A percentile compares a stretch with the other conserved stretches of the same genome.
Evolutionary conservation across 164 flowering plant genomes (phyloP).

Genomic region (Tetrastigma voinierianum): DNA sequence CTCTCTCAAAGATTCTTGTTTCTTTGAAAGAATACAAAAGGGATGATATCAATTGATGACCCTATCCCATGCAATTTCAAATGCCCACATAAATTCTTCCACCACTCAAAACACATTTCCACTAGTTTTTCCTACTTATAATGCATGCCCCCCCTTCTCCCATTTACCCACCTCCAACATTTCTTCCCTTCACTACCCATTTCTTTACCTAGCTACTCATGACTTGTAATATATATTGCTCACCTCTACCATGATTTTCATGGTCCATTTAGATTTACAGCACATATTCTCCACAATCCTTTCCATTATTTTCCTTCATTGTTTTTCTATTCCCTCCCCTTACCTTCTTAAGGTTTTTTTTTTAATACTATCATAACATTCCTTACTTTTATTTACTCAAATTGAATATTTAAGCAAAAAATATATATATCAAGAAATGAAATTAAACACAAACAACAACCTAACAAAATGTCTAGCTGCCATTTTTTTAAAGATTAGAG

Average conservation of each 20-base stretch:
- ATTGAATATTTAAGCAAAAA: too few relatives aligned
- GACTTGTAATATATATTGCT: constrained; percentile 2
- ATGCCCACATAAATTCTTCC: neutral
- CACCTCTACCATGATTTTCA: constrained; percentile 1
- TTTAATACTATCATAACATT: too few relatives aligned
- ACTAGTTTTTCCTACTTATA: neutral
- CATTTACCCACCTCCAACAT: too few relatives aligned
- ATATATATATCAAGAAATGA: too few relatives aligned
- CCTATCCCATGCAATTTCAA: constrained; percentile 3
- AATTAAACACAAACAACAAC: too few relatives aligned
- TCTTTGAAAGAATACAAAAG: too few relatives aligned
- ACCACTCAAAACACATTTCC: constrained; percentile 1
- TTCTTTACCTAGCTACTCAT: neutral
- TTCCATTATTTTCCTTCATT: neutral
- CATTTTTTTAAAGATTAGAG: too few relatives aligned
- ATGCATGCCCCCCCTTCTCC: neutral
- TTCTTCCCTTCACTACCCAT: neutral
- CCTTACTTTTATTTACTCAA: too few relatives aligned
- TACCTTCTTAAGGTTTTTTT: neutral
- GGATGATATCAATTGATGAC: constrained; percentile 5
- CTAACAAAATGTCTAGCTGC: too few relatives aligned
- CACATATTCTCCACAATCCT: constrained; percentile 5
- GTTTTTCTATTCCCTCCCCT: neutral
- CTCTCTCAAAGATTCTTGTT: too few relatives aligned
- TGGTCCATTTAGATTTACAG: constrained; percentile 7